These are phyloP conservation scores for Austropuccinia psidii DNA, from an alignment of 1,284 basidiomycete species.

Conservation along the genomic window DNA sequence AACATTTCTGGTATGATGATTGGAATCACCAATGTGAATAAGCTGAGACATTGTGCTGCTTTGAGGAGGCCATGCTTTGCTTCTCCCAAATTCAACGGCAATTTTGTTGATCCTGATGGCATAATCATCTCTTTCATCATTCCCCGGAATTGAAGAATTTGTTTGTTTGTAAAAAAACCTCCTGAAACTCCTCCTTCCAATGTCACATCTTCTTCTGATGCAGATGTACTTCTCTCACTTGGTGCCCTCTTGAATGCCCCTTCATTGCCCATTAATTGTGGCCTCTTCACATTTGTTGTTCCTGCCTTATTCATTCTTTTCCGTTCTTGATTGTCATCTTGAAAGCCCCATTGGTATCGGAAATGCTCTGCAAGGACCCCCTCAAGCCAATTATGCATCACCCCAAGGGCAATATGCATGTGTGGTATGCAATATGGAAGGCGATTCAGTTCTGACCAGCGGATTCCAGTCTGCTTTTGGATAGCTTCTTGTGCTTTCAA, in stretches of 20 bases:
- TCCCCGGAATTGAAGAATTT: background rate
- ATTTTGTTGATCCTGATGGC: background rate
- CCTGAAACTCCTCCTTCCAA: background rate
- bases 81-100: slow-evolving; percentile 3
- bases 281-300: background rate
- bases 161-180: background rate
- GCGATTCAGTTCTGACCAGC: slow-evolving; percentile 19
- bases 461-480: background rate
- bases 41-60: background rate
- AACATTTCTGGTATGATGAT: background rate
- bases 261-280: background rate
- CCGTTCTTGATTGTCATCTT: background rate
- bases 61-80: background rate
- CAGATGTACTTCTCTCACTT: no score
- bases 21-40: background rate
- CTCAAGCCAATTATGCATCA: slow-evolving; percentile 30
- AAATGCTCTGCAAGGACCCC: slow-evolving; percentile 5
- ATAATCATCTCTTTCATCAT: background rate
- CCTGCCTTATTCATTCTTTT: background rate
- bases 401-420: background rate
- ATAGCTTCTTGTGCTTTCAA: background rate
- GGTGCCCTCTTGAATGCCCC: no score
- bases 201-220: no score
- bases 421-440: slow-evolving; percentile 8
- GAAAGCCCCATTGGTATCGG: slow-evolving; percentile 7